Evolutionary conservation across 2,329 filamentous ascomycete species (phyloP).

Genomic region (Colletotrichum phormii): DNA sequence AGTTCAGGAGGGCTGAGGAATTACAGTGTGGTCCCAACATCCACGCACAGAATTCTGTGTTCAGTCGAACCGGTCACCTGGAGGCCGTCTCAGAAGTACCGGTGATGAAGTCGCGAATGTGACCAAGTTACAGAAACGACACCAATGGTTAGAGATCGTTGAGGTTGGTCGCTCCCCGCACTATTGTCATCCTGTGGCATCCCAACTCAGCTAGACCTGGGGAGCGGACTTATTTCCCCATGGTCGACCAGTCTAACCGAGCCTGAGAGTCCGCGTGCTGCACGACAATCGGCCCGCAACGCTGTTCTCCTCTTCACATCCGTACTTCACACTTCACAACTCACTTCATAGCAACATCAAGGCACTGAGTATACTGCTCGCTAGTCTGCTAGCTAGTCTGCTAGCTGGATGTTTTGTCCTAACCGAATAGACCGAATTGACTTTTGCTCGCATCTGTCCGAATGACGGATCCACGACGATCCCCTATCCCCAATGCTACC

Average conservation of each 20-base stretch:
- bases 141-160: not conserved
- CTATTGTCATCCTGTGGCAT: not conserved
- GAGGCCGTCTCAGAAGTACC: not conserved
- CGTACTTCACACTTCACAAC: not conserved
- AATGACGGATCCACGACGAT: conserved; percentile 10
- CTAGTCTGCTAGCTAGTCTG: too few relatives aligned
- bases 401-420: not conserved
- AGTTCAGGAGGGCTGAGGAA: not conserved
- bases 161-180: not conserved
- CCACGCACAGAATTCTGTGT: not conserved
- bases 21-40: not conserved
- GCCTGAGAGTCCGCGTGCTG: not conserved
- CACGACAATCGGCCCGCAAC: not conserved
- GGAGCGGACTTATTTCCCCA: not conserved
- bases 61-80: not conserved
- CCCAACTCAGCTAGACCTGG: not conserved
- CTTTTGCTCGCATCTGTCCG: not conserved
- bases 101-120: not conserved
- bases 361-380: not conserved
- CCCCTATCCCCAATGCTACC: conserved; percentile 4
- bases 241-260: not conserved
- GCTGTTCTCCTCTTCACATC: not conserved
- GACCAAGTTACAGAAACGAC: not conserved
- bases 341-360: not conserved
- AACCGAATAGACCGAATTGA: not conserved